phyloP scores from a whole-genome alignment of 208 protist species.

The Leptomonas pyrrhocoris region DNA sequence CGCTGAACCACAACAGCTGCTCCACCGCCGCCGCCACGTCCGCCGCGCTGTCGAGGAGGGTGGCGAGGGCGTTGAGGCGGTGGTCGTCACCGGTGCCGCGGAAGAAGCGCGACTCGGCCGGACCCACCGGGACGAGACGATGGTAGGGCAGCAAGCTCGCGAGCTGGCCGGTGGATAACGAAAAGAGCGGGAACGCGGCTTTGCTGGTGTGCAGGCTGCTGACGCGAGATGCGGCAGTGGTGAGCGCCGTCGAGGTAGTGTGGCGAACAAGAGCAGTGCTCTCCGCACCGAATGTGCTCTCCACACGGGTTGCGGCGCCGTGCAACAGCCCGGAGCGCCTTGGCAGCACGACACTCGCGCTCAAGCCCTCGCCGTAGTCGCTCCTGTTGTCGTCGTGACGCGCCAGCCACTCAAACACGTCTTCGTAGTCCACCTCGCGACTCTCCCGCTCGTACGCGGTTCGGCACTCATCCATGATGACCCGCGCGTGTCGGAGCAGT shows the following conservation, averaged over 20 bases:
- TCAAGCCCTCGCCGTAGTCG: conserved; percentile 4
- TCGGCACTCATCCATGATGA: conserved; percentile 17
- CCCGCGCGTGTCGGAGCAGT: conserved; percentile 25
- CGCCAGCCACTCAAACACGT: conserved; percentile 20
- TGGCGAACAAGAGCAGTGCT: neutral
- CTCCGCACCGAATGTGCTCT: neutral
- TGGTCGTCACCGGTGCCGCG: conserved; percentile 39
- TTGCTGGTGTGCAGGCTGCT: neutral
- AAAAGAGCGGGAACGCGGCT: neutral
- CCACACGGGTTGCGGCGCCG: neutral
- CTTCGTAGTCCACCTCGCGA: conserved; percentile 25
- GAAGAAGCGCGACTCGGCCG: conserved; percentile 56
- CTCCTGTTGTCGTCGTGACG: conserved; percentile 5
- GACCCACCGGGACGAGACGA: conserved; percentile 40
- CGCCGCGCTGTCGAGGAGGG: conserved; percentile 49
- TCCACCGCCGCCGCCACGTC: conserved; percentile 51
- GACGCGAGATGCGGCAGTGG: conserved; percentile 1
- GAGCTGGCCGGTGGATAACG: conserved; percentile 3
- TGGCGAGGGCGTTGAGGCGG: conserved; percentile 53
- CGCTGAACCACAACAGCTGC: conserved; percentile 53
- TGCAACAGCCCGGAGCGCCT: neutral
- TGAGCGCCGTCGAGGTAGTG: neutral
- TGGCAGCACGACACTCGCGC: conserved; percentile 26
- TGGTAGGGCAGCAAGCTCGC: conserved; percentile 18
- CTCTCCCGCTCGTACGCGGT: conserved; percentile 19